Conservation (phyloP, 805 yeast genomes). For the Saturnispora kantuleensis region DNA sequence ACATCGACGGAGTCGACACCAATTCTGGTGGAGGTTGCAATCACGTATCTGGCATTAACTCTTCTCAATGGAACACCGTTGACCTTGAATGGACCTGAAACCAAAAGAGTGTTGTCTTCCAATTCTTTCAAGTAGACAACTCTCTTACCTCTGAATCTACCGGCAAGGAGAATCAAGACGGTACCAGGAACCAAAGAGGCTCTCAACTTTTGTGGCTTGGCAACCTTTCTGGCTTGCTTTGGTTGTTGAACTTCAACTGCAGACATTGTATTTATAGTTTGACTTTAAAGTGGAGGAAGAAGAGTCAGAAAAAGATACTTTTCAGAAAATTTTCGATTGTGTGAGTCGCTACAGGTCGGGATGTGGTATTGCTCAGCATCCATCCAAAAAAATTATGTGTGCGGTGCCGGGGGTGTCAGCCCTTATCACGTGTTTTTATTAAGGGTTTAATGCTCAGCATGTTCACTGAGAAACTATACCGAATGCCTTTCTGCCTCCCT, state of each 20-base stretch:
- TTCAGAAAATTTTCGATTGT: background rate
- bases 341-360: background rate
- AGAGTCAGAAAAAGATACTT: background rate
- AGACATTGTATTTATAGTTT: constrained; percentile 18
- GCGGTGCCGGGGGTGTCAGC: constrained; percentile 6
- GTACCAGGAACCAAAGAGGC: constrained; percentile 41
- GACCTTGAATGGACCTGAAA: constrained; percentile 98
- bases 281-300: background rate
- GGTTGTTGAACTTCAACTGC: constrained; percentile 74
- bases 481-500: background rate
- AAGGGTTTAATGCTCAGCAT: background rate
- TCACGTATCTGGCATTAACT: constrained; percentile 97
- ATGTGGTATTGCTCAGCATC: background rate
- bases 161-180: constrained; percentile 84
- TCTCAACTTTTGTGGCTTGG: constrained; percentile 91
- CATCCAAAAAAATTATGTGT: background rate
- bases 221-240: constrained; percentile 83
- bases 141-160: constrained; percentile 99
- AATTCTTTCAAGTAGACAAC: constrained; percentile 94
- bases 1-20: constrained; percentile 71
- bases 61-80: constrained; percentile 99
- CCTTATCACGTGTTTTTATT: constrained; percentile 3
- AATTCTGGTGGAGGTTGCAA: constrained; percentile 94
- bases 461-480: background rate
- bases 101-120: constrained; percentile 96